phyloP scores from a whole-genome alignment of 805 yeast species.

The Martiniozyma abietophila region DNA sequence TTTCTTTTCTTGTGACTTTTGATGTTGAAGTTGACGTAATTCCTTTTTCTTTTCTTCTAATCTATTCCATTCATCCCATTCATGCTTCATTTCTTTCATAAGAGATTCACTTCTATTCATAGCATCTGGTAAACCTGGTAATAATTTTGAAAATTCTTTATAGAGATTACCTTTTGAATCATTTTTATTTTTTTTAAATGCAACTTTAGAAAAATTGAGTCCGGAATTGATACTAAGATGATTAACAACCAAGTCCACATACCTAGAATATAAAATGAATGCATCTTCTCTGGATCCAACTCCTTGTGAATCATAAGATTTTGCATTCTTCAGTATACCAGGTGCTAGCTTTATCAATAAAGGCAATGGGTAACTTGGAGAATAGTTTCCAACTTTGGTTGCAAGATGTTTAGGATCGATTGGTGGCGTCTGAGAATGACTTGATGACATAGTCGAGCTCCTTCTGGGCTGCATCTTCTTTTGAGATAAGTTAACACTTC shows the following conservation, averaged over 20 bases:
- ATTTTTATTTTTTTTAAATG: constrained; percentile 13
- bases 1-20: constrained; percentile 14
- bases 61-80: constrained; percentile 17
- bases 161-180: constrained; percentile 20
- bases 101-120: constrained; percentile 26
- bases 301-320: constrained; percentile 33
- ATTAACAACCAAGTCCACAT: constrained; percentile 47
- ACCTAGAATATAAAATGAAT: constrained; percentile 47
- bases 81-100: constrained; percentile 19
- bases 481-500: too few relatives aligned
- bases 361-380: constrained; percentile 38
- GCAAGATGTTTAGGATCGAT: constrained; percentile 29
- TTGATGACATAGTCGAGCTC: constrained; percentile 1
- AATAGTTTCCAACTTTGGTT: constrained; percentile 42
- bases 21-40: constrained; percentile 16
- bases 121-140: constrained; percentile 18
- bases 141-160: constrained; percentile 19
- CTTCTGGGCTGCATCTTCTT: background rate
- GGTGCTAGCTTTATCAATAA: constrained; percentile 49
- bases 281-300: constrained; percentile 35
- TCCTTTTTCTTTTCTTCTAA: constrained; percentile 17
- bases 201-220: constrained; percentile 21
- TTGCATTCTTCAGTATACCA: constrained; percentile 38
- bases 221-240: constrained; percentile 39
- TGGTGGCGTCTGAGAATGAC: constrained; percentile 10